Percentiles rank a stretch among this genome's conserved stretches.
phyloP scores from a whole-genome alignment of 1,139 yeast genomes.

The Saccharomycopsis hybrid region DNA sequence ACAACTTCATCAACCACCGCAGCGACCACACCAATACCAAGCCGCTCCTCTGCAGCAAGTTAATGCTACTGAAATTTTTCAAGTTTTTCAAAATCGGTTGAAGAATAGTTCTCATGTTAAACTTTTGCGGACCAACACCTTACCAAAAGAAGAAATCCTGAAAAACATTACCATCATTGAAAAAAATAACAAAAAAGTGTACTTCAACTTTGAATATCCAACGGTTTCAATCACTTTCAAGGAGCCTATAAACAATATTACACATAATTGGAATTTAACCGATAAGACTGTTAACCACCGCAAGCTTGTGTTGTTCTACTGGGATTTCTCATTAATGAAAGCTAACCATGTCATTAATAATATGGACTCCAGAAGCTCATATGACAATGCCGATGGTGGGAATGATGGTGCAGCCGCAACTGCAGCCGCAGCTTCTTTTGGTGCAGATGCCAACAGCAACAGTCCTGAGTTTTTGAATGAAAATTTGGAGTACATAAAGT shows the following conservation, averaged over 20 bases:
- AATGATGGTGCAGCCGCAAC: slow-evolving; percentile 16
- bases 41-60: neutral
- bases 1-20: neutral
- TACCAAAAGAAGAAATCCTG: slow-evolving; percentile 17
- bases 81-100: slow-evolving; percentile 10
- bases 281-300: slow-evolving; percentile 31
- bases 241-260: slow-evolving; percentile 27
- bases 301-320: slow-evolving; percentile 35
- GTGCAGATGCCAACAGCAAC: neutral
- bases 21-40: too few species aligned
- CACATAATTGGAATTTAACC: slow-evolving; percentile 32
- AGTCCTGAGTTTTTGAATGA: slow-evolving; percentile 11
- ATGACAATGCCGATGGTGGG: neutral
- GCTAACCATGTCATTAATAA: slow-evolving; percentile 17
- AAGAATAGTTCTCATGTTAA: slow-evolving; percentile 10
- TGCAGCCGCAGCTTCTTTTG: slow-evolving; percentile 10
- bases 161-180: slow-evolving; percentile 15
- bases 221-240: slow-evolving; percentile 20
- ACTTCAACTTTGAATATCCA: slow-evolving; percentile 21
- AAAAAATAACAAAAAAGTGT: slow-evolving; percentile 15
- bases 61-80: slow-evolving; percentile 1
- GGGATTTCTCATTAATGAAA: slow-evolving; percentile 20
- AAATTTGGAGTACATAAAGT: slow-evolving; percentile 19
- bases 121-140: slow-evolving; percentile 18
- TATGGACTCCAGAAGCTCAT: neutral